Conservation (phyloP, 306 rosid genomes). For the Psophocarpus tetragonolobus region DNA sequence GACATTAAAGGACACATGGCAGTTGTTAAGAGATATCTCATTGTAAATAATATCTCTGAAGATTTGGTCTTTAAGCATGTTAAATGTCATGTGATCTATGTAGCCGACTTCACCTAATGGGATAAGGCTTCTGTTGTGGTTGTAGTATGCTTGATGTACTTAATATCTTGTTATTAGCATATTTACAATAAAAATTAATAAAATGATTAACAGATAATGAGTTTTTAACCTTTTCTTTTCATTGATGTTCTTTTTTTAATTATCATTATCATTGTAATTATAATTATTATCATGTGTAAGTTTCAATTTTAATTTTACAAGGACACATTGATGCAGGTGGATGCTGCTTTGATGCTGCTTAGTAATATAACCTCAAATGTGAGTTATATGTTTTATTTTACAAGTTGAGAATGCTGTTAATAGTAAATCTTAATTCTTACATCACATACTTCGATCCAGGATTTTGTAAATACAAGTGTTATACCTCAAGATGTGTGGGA, state of each 20-base stretch:
- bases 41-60: not conserved
- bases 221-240: not conserved
- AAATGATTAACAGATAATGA: not conserved
- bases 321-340: slow-evolving; percentile 62
- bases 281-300: slow-evolving; percentile 16
- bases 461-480: slow-evolving; percentile 50
- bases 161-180: not conserved
- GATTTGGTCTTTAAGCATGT: not conserved
- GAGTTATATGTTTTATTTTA: slow-evolving; percentile 46
- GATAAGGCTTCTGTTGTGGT: not conserved
- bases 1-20: not conserved
- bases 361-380: slow-evolving; percentile 80
- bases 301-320: slow-evolving; percentile 31
- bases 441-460: slow-evolving; percentile 58
- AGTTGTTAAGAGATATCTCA: not conserved
- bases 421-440: slow-evolving; percentile 37
- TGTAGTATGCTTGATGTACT: not conserved
- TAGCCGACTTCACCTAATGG: not conserved
- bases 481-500: slow-evolving; percentile 96
- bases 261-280: not conserved
- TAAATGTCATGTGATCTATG: not conserved
- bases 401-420: slow-evolving; percentile 1
- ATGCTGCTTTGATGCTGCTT: slow-evolving; percentile 79
- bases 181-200: not conserved
- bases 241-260: not conserved